Conservation (phyloP, 2,329 filamentous ascomycete species). For the Sporothrix phasma region DNA sequence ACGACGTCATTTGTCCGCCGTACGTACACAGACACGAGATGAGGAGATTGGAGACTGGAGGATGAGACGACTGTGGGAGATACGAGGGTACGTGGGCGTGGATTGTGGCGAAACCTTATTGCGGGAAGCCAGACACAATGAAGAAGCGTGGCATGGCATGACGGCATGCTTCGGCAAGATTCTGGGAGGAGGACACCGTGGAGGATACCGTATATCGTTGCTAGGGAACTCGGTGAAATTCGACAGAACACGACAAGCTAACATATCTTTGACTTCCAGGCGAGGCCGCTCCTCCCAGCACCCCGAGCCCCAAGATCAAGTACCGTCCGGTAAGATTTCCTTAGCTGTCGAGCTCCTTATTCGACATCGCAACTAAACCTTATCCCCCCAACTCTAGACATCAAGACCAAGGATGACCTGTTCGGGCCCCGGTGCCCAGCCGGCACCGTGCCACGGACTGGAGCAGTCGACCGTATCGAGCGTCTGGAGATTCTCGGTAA, state of each 20-base stretch:
- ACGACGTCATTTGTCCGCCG: constrained; percentile 50
- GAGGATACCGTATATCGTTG: not conserved
- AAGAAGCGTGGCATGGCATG: too few species aligned
- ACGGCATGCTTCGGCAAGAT: too few species aligned
- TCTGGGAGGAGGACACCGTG: not conserved
- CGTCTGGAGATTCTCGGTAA: constrained; percentile 98
- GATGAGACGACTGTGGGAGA: not conserved
- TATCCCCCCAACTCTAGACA: constrained; percentile 47
- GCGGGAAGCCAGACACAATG: too few species aligned
- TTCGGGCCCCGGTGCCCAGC: constrained; percentile 68
- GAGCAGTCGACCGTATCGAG: constrained; percentile 94
- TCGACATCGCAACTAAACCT: not conserved
- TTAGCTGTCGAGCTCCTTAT: not conserved
- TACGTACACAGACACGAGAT: constrained; percentile 31
- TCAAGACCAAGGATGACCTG: constrained; percentile 75
- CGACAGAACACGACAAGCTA: constrained; percentile 13
- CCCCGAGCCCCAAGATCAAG: constrained; percentile 29
- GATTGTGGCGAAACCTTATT: too few species aligned
- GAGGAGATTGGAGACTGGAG: not conserved
- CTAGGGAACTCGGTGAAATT: too few species aligned
- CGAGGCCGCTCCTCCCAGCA: constrained; percentile 25
- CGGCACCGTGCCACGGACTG: constrained; percentile 86
- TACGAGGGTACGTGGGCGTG: too few species aligned
- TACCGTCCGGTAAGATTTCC: constrained; percentile 33
- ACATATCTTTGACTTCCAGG: constrained; percentile 20